Evolutionary conservation across 306 rosid species (phyloP), one percentile per base, ranked within the genome.

Genomic region (Biancaea sappan): DNA sequence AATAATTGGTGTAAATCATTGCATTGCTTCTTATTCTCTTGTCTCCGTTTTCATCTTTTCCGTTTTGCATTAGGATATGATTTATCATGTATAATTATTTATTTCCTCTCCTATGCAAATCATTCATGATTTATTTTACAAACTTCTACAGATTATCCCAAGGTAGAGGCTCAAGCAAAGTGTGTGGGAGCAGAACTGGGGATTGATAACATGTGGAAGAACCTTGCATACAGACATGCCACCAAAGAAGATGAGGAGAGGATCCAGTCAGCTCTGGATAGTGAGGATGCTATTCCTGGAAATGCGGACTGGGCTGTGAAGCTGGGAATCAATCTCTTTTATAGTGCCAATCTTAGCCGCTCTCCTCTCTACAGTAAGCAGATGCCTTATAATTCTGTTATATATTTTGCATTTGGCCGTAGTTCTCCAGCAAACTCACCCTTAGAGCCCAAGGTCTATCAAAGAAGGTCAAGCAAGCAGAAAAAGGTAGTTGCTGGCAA

Each of bases 301-400:
- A 88, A 90, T 76, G 98, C 96, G 74, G 98, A 95, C 79, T 95
- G 99, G 99, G 89, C 97, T 73, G 98, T 95, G 41, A 95, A 95
- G 89, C 87, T 95, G 72, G 99, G 98, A 62, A 86, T 95, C 78
- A 95, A 95, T 87, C 99, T 95, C 77, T 95, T 95, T 69, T 92
- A 92, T 24, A 95, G 99, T 86, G 98, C 99, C 81, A 85, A 76
- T 71, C 97, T 92, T 40, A 85, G 99, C 71, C 97, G 90, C 62
- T 90, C 98, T 84, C 90, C 94, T 79, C 96, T 95, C 58, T 95
- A 95, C 34, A 90, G 96, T 74, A 95, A 95, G 91, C 99, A 95
- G 87, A 95, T 95, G 99, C 90, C 98, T 64, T 95, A 90, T 84
- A 95, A 95, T 81, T 87, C 95, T 77, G 97, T 95, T 54, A 87